Evolutionary conservation across 306 rosid genomes (phyloP), one percentile per base, ranked within the genome.

Genomic region (Hippophae rhamnoides): DNA sequence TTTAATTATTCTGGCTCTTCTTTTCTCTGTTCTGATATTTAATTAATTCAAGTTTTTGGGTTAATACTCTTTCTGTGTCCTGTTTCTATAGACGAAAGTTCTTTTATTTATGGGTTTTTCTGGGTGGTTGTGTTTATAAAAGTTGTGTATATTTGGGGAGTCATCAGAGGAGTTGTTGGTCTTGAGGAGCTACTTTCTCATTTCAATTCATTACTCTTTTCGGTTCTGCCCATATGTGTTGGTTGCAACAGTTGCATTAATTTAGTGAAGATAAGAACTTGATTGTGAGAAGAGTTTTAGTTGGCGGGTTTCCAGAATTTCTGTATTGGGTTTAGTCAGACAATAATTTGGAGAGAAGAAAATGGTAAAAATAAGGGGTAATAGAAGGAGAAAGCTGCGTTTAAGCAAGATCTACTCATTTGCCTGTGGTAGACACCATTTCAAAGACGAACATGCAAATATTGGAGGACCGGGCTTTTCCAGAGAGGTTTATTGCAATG

Each of bases 361-460:
- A 18, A 31, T 31, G 38, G 38, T 2, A 31, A 71, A 59, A 61
- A 79, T 82, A 86, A 47, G 43, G 72, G 69, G 88, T 43, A 89
- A 74, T 42, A 76, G 61, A 66, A 76, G 53, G 70, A 81, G 60
- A 65, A 75, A 72, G 78, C 64, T 89, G 62, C 85, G 26, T 71
- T 52, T 89, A 7, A 85, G 95, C 84, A 89, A 89, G 78, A 76
- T 89, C 80, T 89, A 85, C 71, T 56, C 96, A 12, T 83, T 89
- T 42, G 71, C 76, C 3, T 83, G 96, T 51, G 76, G 90, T 27
- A 83, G 62, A 76, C 44, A 68, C 11, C 75, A 88, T 7, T 49
- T 85, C 44, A 59, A 74, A 44, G 79, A 58, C 44, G 96, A 89
- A n/a, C 82, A 85, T 63, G 77, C 86, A 50, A 78, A 75, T 7